Evolutionary conservation across 768 basidiomycete genomes (phyloP), one percentile per base, ranked within the genome.

Genomic region (Cystobasidium tubakii): DNA sequence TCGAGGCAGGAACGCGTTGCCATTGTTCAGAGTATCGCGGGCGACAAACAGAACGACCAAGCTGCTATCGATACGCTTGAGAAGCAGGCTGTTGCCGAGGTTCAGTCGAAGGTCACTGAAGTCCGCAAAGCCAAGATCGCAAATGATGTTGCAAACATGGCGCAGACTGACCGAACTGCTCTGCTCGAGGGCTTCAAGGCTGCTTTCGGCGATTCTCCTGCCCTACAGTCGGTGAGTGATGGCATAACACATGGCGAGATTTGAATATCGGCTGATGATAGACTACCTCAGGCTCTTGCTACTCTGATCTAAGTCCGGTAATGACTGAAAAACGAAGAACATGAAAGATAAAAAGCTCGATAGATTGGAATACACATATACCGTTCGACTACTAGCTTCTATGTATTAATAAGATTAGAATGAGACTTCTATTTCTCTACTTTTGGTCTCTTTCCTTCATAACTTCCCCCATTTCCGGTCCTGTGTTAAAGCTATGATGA

Each of bases 1-100:
- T 74, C 81, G 6, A 80, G 81, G 69, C 62, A 78, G 36, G 80
- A 82, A 23, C 79, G 82, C 43, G 76, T 80, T 73, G 77, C 74
- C 13, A 72, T 81, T 33, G 73, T 83, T 62, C 74, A 76, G 63
- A 75, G 75, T 25, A 76, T 82, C 67, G 77, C 82, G 39, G 66
- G 76, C 27, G 62, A 73, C 21, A 43, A n/a, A 46, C 70, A 66
- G 21, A 75, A 75, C 42, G 80, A 82, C 71, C 63, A 55, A 4
- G 77, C 77, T 31, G 79, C 78, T 71, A 78, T 79, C 6, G 57
- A 62, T 17, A 78, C 79, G 50, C 78, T 82, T 77, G 81, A 81
- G 75, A 69, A 76, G 69, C 62, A 66, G 29, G 66, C 76, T 33
- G 67, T 69, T 9, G 70, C 54, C 17, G 73, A 79, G 55, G 54